Percentiles rank a stretch among this genome's conserved stretches.
Evolutionary conservation across 2,329 filamentous ascomycete species (phyloP).

Genomic region (Fusarium humuli): DNA sequence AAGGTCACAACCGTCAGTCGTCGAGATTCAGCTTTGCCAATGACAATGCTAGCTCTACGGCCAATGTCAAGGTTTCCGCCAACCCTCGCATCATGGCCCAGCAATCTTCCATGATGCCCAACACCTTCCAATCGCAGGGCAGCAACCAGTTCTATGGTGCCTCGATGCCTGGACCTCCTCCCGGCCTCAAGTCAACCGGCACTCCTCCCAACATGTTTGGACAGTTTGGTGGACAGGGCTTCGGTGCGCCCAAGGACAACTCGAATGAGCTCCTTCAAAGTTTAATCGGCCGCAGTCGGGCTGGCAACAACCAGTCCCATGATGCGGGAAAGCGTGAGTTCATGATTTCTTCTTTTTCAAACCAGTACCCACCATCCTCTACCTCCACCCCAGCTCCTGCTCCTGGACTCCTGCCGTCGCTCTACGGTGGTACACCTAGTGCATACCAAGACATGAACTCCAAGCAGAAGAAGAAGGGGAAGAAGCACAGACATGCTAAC

Average conservation of each 20-base stretch:
- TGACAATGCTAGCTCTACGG: slow-evolving; percentile 66
- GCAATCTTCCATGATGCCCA: slow-evolving; percentile 88
- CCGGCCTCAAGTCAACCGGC: slow-evolving; percentile 92
- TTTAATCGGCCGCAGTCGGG: slow-evolving; percentile 77
- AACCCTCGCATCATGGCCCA: slow-evolving; percentile 86
- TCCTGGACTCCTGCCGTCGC: slow-evolving; percentile 89
- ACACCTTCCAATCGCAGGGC: slow-evolving; percentile 68
- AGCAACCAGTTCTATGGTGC: slow-evolving; percentile 81
- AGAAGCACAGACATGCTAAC: slow-evolving; percentile 99
- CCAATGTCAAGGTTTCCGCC: slow-evolving; percentile 78
- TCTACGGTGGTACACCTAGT: slow-evolving; percentile 88
- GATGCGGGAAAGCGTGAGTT: slow-evolving; percentile 98
- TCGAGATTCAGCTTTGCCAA: slow-evolving; percentile 91
- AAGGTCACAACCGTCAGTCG: slow-evolving; percentile 82
- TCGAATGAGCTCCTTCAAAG: slow-evolving; percentile 78
- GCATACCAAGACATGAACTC: slow-evolving; percentile 90
- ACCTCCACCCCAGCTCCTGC: slow-evolving; percentile 87
- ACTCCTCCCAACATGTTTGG: slow-evolving; percentile 96
- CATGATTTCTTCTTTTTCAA: slow-evolving; percentile 91
- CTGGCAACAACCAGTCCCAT: slow-evolving; percentile 76
- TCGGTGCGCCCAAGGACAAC: slow-evolving; percentile 77
- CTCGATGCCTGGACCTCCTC: slow-evolving; percentile 91
- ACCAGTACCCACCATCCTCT: slow-evolving; percentile 84
- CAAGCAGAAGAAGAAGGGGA: slow-evolving; percentile 99
- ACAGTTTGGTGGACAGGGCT: slow-evolving; percentile 82